Base-by-base conservation (phyloP, 2,329 filamentous ascomycete genomes). In the Verticillium isaacii region DNA sequence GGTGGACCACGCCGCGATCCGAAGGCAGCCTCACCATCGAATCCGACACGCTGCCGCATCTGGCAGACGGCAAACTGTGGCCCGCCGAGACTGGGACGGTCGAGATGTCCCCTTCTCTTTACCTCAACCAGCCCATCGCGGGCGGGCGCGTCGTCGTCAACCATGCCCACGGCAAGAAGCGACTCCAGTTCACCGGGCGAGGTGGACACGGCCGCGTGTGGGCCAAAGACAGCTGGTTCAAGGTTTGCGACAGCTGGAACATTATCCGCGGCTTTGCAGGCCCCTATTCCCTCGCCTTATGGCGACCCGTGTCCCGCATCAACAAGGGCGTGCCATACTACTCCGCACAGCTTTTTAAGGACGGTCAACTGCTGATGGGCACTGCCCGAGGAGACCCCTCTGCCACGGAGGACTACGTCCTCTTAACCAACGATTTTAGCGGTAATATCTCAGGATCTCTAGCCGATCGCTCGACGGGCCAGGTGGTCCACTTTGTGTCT, bases 151-250 rank as follows among this genome's bases (percentile, higher is more conserved):
- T 54, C 58, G 12, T 14, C 5, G 34, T 36, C 34, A 36, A 36
- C 34, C 34, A 36, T 36, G 12, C 34, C 12, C 34, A 11, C 12
- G 34, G 34, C 34, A 36, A 36, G 7, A 36, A 11, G 7, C 8
- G 34, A 11, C 34, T 36, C 34, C 34, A 36, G 32, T 60, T 39
- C 59, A 29, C 50, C 14, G 59, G 59, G 23, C 19, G 25, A 14
- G 59, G 59, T 17, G 59, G 59, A 15, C 52, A 56, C 34, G 17
- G 39, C 11, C 59, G 41, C 2, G 25, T 56, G 45, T 60, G 59
- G 59, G 59, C 59, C 9, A 56, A 32, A 11, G 59, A 60, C 36
- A 56, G 32, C 32, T 60, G 59, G 59, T 45, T 60, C 59, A 60
- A 60, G 36, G 41, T 60, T 29, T 32, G 29, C 12, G 37, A 37